A percentile compares a stretch with the other conserved stretches of the same genome.
These are phyloP conservation scores for Syncephalis fuscata DNA, from an alignment of 371 early-diverging fungal species.

Conservation along the genomic window DNA sequence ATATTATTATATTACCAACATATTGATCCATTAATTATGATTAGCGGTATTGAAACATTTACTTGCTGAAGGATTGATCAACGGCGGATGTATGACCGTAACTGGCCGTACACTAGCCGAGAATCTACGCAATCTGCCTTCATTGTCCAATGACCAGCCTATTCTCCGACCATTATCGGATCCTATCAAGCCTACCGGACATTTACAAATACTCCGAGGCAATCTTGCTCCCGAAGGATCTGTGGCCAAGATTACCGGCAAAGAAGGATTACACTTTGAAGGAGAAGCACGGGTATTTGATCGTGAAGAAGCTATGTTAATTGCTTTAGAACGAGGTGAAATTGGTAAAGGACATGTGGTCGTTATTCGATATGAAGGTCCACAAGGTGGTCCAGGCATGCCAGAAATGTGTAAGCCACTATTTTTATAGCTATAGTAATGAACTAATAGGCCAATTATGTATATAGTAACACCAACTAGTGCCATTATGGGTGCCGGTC, in stretches of 20 bases:
- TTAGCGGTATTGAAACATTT: constrained; percentile 61
- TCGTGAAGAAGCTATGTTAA: constrained; percentile 75
- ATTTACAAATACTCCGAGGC: constrained; percentile 83
- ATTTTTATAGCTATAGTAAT: background rate
- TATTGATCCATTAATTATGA: constrained; percentile 6
- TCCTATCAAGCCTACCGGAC: constrained; percentile 87
- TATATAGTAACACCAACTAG: constrained; percentile 70
- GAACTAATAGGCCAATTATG: too few relatives aligned
- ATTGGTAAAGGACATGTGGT: constrained; percentile 80
- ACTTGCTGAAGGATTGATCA: constrained; percentile 50
- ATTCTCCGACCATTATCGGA: constrained; percentile 68
- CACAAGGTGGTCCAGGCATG: constrained; percentile 90
- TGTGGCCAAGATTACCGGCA: constrained; percentile 97
- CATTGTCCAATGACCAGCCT: constrained; percentile 55
- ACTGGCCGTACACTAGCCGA: constrained; percentile 88
- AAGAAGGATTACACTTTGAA: constrained; percentile 78
- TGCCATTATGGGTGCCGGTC: constrained; percentile 96
- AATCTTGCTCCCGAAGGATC: constrained; percentile 94
- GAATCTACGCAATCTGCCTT: constrained; percentile 60
- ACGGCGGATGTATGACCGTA: constrained; percentile 80
- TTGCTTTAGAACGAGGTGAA: constrained; percentile 57
- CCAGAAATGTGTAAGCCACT: constrained; percentile 67
- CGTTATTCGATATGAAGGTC: constrained; percentile 80
- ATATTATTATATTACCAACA: background rate
- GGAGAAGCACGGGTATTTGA: constrained; percentile 85